These are phyloP conservation scores for Cytospora schulzeri DNA, from an alignment of 2,329 filamentous ascomycete species.

Conservation along the genomic window DNA sequence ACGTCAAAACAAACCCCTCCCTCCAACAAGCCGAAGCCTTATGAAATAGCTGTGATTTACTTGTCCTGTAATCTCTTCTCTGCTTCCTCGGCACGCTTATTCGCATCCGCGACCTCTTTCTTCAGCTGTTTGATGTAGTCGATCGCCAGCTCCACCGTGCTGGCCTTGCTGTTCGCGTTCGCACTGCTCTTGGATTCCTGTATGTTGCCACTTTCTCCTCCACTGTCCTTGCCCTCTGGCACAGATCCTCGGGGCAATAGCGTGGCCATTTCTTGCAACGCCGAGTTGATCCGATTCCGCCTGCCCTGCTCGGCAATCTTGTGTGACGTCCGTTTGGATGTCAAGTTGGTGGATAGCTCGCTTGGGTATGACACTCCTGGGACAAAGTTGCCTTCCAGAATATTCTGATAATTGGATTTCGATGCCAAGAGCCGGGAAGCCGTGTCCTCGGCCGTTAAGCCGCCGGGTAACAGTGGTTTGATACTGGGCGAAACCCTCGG, in stretches of 20 bases:
- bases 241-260: slow-evolving; percentile 62
- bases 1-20: not conserved
- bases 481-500: slow-evolving; percentile 94
- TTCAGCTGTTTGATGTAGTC: slow-evolving; percentile 89
- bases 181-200: slow-evolving; percentile 47
- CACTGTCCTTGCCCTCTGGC: slow-evolving; percentile 40
- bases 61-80: slow-evolving; percentile 57
- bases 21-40: not conserved
- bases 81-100: slow-evolving; percentile 63
- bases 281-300: slow-evolving; percentile 91
- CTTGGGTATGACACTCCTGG: slow-evolving; percentile 90
- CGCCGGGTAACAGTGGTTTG: slow-evolving; percentile 77
- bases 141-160: slow-evolving; percentile 95
- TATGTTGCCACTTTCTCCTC: slow-evolving; percentile 50
- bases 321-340: slow-evolving; percentile 94
- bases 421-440: slow-evolving; percentile 79
- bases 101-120: slow-evolving; percentile 68
- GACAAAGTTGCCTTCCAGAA: slow-evolving; percentile 87
- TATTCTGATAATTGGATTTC: slow-evolving; percentile 98
- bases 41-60: not conserved
- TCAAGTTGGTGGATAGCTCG: slow-evolving; percentile 88
- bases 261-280: slow-evolving; percentile 85
- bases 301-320: slow-evolving; percentile 97
- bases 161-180: slow-evolving; percentile 82
- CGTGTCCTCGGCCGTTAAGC: slow-evolving; percentile 59